A percentile compares a stretch with the other conserved stretches of the same genome.
These are phyloP conservation scores for Jackrogersella minutella DNA, from an alignment of 495 filamentous ascomycete genomes.

Conservation along the genomic window DNA sequence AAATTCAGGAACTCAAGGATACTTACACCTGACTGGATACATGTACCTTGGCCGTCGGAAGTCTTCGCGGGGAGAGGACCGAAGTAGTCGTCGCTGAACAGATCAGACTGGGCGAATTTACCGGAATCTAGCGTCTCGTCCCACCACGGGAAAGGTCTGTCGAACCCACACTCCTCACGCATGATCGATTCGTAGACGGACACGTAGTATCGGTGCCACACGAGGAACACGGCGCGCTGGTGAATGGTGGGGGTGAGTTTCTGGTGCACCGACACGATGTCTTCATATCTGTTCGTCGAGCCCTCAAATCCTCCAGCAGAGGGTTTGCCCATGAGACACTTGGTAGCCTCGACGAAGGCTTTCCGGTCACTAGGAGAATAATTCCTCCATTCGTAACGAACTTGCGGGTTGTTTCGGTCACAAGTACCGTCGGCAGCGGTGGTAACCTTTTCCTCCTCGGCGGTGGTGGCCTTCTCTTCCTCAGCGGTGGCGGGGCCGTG, in stretches of 20 bases:
- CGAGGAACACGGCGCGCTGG: conserved; percentile 50
- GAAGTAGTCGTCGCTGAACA: conserved; percentile 46
- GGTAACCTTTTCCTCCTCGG: neutral
- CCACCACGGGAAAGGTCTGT: conserved; percentile 52
- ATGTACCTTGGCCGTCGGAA: conserved; percentile 47
- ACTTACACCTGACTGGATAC: conserved; percentile 42
- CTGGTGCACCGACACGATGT: conserved; percentile 53
- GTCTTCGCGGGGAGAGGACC: conserved; percentile 44
- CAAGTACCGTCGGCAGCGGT: conserved; percentile 29
- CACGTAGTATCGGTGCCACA: conserved; percentile 53
- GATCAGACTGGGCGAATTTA: conserved; percentile 43
- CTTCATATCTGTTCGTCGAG: conserved; percentile 47
- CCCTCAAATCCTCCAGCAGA: conserved; percentile 42
- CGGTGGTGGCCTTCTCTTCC: conserved; percentile 1
- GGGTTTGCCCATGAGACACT: conserved; percentile 48
- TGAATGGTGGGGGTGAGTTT: conserved; percentile 48
- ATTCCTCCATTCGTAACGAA: conserved; percentile 48
- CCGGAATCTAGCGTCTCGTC: conserved; percentile 52
- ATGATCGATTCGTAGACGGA: conserved; percentile 49
- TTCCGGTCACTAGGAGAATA: conserved; percentile 37
- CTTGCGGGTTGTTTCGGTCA: conserved; percentile 38
- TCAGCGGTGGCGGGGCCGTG: conserved; percentile 12
- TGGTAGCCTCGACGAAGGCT: conserved; percentile 47
- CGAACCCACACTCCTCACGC: conserved; percentile 51
- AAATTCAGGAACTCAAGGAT: neutral